A percentile compares a stretch with the other conserved stretches of the same genome.
phyloP scores from a whole-genome alignment of 169 alveolate species.

The Cryptosporidium tyzzeri region DNA sequence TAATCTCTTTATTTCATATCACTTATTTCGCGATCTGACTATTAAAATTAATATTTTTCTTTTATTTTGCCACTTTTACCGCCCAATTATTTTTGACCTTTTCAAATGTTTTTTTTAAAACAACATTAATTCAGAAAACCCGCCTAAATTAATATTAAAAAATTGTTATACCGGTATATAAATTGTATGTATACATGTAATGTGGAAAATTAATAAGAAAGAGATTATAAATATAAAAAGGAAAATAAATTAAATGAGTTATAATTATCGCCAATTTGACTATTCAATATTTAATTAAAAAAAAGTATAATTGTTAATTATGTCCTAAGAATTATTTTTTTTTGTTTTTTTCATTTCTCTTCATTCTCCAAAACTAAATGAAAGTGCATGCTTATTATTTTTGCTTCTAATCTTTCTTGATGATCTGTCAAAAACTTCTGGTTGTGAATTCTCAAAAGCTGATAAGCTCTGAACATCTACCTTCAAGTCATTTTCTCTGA shows the following conservation, averaged over 20 bases:
- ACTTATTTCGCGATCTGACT: background rate
- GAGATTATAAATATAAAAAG: too few relatives aligned
- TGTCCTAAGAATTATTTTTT: too few relatives aligned
- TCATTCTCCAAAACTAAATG: background rate
- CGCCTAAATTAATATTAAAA: background rate
- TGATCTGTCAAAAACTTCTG: background rate
- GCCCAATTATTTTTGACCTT: background rate
- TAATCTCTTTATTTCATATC: background rate
- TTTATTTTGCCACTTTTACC: background rate
- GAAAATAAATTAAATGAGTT: too few relatives aligned
- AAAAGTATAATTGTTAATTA: background rate
- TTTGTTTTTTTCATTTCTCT: background rate
- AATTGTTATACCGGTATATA: conserved; percentile 2
- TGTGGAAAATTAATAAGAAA: background rate
- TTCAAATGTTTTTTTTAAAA: background rate
- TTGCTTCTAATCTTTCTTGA: background rate
- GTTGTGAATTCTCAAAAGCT: background rate
- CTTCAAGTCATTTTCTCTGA: background rate
- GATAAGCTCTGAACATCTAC: background rate
- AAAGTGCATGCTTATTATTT: conserved; percentile 1
- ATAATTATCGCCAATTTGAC: background rate
- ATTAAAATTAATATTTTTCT: background rate
- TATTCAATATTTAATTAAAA: background rate
- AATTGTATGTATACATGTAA: background rate
- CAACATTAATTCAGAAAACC: background rate